Evolutionary conservation across 305 asterid species (phyloP).

Genomic region (Lippia alba): DNA sequence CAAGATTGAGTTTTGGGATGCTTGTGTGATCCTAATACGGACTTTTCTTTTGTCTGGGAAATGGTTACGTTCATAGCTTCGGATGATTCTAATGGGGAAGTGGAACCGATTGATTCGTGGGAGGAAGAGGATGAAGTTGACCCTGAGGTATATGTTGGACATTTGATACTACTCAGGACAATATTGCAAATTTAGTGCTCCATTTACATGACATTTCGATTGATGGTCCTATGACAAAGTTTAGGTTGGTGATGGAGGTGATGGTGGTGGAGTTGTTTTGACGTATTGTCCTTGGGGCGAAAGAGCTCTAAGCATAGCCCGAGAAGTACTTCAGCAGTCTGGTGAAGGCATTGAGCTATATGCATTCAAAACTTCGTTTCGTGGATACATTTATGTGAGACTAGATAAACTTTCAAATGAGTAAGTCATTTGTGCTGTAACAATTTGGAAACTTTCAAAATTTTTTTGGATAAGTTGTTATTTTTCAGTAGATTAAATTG

Average conservation of each 20-base stretch:
- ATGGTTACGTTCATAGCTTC: constrained; percentile 24
- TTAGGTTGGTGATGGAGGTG: constrained; percentile 95
- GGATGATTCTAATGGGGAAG: constrained; percentile 59
- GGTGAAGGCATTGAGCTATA: constrained; percentile 72
- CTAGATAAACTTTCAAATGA: constrained; percentile 74
- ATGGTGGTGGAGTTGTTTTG: constrained; percentile 87
- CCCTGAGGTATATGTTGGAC: constrained; percentile 63
- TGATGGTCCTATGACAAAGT: constrained; percentile 22
- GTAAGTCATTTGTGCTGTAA: constrained; percentile 62
- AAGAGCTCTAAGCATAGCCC: constrained; percentile 65
- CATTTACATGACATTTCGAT: neutral
- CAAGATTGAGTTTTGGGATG: neutral
- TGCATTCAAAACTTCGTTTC: constrained; percentile 82
- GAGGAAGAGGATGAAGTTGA: constrained; percentile 90
- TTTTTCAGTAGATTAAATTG: too few species aligned
- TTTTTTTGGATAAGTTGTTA: too few species aligned
- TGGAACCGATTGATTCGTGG: constrained; percentile 83
- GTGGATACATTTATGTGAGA: constrained; percentile 86
- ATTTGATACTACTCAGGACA: constrained; percentile 8
- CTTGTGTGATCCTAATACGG: neutral
- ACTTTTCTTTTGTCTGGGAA: too few species aligned
- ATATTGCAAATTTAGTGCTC: constrained; percentile 1
- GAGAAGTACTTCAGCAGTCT: constrained; percentile 55
- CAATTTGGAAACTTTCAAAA: too few species aligned
- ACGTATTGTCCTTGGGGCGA: constrained; percentile 83